Base-by-base conservation (phyloP, 495 filamentous ascomycete genomes). In the Lepidopterella palustris region DNA sequence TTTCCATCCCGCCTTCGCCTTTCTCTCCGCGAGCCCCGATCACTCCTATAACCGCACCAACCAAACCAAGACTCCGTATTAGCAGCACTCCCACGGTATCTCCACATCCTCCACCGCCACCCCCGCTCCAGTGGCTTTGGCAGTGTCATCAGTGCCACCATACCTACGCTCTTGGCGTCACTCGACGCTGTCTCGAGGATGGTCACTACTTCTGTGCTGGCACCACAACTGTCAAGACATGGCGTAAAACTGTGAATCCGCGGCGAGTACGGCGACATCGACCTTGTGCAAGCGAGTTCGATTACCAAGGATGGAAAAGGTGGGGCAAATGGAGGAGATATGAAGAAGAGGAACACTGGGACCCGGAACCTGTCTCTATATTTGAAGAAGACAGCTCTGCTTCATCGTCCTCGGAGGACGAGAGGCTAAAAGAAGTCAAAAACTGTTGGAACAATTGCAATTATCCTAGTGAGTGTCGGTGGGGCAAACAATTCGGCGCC, bases 161-260 rank as follows among this genome's bases (percentile, higher is more conserved):
- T 48, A 69, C 65, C 31, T 78, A 78, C 64, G 61, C 63, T 3
- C 64, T 79, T 23, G 74, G 71, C 29, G 67, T 67, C 10, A 79
- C 77, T 0, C 74, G 77, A 1, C 73, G 77, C 39, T 79, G 77
- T 53, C 73, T 79, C 21, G 72, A 77, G 35, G 76, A 79, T 59
- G 77, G 77, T 2, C 77, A 79, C 63, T 65, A 60, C 61, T 78
- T 79, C 72, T 79, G 77, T 69, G 60, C 73, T 40, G 77, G 77
- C 61, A 67, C 61, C 0, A 77, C 68, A 11, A 68, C 66, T 0
- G 59, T 69, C 11, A 70, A 73, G 58, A 58, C 31, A 13, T 66
- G 62, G 57, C 60, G 61, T 4, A 60, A 58, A 24, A 51, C 40
- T 25, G 49, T 23, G 66, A 70, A 11, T 45, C 68, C 48, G 60